These are phyloP conservation scores for Pseudonitzschia delicatissima DNA, from an alignment of 108 stramenopile species.

Conservation along the genomic window DNA sequence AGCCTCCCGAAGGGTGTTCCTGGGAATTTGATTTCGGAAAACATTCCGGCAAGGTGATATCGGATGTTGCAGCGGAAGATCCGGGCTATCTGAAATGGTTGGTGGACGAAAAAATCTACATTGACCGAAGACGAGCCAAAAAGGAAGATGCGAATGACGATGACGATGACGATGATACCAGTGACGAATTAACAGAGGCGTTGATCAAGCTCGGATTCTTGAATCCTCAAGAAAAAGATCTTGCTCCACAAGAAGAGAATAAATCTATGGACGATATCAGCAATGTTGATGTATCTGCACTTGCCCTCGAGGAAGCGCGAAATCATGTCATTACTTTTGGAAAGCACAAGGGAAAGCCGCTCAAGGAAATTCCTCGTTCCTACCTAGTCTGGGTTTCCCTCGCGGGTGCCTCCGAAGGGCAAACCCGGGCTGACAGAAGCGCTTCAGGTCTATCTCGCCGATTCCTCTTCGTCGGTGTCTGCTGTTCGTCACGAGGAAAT, in stretches of 20 bases:
- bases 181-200: conserved; percentile 20
- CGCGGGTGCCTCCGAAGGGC: background rate
- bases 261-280: background rate
- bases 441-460: background rate
- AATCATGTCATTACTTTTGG: conserved; percentile 31
- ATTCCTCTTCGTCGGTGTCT: too few species aligned
- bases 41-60: conserved; percentile 1
- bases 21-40: conserved; percentile 35
- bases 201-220: conserved; percentile 4
- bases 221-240: conserved; percentile 19
- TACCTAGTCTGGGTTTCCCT: conserved; percentile 7
- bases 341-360: conserved; percentile 15
- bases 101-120: background rate
- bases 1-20: background rate
- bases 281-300: too few species aligned
- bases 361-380: conserved; percentile 21
- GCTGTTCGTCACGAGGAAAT: too few species aligned
- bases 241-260: background rate
- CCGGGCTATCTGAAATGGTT: background rate
- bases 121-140: background rate
- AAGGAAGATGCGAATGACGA: background rate
- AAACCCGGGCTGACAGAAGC: background rate
- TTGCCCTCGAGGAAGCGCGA: too few species aligned
- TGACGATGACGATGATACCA: background rate
- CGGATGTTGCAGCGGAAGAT: background rate